Evolutionary conservation across 495 filamentous ascomycete species (phyloP), one percentile per base, ranked within the genome.

Genomic region (Xylaria telfairii): DNA sequence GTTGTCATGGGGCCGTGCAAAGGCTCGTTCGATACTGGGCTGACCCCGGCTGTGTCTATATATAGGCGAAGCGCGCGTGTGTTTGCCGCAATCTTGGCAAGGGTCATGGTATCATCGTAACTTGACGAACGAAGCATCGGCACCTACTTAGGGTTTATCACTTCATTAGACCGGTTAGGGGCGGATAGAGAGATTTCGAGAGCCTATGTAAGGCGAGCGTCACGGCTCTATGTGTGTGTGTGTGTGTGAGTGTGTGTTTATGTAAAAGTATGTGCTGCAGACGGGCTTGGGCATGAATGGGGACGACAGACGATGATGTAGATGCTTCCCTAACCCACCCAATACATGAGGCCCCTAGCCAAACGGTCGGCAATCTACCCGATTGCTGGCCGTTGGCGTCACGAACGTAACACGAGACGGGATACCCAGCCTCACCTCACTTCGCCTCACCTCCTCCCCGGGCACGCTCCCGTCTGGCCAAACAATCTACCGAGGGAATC

Each of bases 241-340:
- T 8, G 19, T 54, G 51, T 54, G 51, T 57, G 21, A 24, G 47
- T 32, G 13, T 57, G 54, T 32, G 54, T 57, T 57, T 30, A 15
- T n/a, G n/a, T 17, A 15, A 65, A 19, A 51, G 34, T 24, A 34
- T 13, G 7, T 59, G 39, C 32, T 24, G 30, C 24, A 19, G 34
- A 44, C 37, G 51, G 24, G 51, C 39, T 59, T 32, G 24, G 65
- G 51, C 51, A 30, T 42, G 15, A 41, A 54, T 60, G 34, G 51
- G 44, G 24, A 51, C 28, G 67, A 47, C 32, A 2, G 32, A 53
- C 19, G 54, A 37, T 17, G 65, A 59, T 62, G 57, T 53, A 54
- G 39, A 46, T 34, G 42, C 67, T 69, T 63, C 67, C 67, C 67
- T 69, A 69, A 69, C 67, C 67, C 67, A 69, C 24, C 44, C 17